phyloP scores from a whole-genome alignment of 2,329 filamentous ascomycete species.

The Cytospora chrysosperma region DNA sequence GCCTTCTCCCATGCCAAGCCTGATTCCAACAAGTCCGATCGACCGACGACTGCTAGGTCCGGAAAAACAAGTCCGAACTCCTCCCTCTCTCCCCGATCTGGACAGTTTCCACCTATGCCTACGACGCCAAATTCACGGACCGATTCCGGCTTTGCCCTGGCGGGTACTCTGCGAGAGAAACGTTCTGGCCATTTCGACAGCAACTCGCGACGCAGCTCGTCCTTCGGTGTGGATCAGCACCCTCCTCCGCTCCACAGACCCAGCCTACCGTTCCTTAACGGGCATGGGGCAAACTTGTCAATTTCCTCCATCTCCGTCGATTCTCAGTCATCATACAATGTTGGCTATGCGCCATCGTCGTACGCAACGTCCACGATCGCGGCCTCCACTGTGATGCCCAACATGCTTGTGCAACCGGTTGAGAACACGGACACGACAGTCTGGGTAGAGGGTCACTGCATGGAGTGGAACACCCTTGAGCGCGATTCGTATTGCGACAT shows the following conservation, averaged over 20 bases:
- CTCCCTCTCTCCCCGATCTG: constrained; percentile 72
- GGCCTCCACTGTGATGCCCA: constrained; percentile 83
- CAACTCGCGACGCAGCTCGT: constrained; percentile 83
- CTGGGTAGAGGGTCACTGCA: constrained; percentile 83
- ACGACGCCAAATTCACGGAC: constrained; percentile 80
- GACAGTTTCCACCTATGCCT: constrained; percentile 73
- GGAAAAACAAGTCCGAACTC: constrained; percentile 60
- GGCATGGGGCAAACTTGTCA: constrained; percentile 59
- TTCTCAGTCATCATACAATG: constrained; percentile 66
- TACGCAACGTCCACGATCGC: constrained; percentile 85
- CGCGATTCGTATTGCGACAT: constrained; percentile 63
- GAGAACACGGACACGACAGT: constrained; percentile 75
- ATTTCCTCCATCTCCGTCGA: constrained; percentile 60
- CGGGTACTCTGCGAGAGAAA: constrained; percentile 87
- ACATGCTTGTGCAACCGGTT: constrained; percentile 76
- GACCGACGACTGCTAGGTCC: constrained; percentile 73
- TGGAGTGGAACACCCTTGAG: constrained; percentile 64
- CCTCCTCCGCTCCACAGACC: constrained; percentile 63
- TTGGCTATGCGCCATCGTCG: constrained; percentile 74
- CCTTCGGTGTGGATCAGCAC: constrained; percentile 76
- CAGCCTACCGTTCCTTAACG: constrained; percentile 71
- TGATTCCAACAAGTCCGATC: constrained; percentile 65
- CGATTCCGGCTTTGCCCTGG: constrained; percentile 86
- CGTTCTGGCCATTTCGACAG: constrained; percentile 86
- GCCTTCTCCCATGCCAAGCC: constrained; percentile 78